phyloP scores from a whole-genome alignment of 2,329 filamentous ascomycete genomes.

The Fusarium sp. region DNA sequence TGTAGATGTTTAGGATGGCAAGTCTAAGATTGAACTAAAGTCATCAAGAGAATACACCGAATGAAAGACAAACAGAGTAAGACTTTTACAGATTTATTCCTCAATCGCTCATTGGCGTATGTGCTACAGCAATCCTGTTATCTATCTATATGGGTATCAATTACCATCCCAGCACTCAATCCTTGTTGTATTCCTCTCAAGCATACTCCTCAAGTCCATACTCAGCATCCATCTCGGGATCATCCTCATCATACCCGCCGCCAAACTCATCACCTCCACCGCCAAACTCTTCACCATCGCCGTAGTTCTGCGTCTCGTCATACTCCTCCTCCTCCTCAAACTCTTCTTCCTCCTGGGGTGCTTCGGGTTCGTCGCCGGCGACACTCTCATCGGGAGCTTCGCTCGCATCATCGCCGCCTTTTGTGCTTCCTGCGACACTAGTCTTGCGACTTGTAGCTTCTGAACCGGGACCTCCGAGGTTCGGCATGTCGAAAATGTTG shows the following conservation, averaged over 20 bases:
- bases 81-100: neutral
- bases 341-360: slow-evolving; percentile 48
- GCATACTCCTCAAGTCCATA: slow-evolving; percentile 48
- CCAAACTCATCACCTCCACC: slow-evolving; percentile 45
- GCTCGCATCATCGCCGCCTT: slow-evolving; percentile 49
- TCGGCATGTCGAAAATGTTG: slow-evolving; percentile 63
- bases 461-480: slow-evolving; percentile 58
- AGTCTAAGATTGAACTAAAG: neutral
- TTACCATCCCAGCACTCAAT: neutral
- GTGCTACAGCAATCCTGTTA: neutral
- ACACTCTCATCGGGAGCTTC: slow-evolving; percentile 51
- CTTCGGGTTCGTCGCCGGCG: slow-evolving; percentile 47
- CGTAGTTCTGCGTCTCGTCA: slow-evolving; percentile 48
- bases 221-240: slow-evolving; percentile 51
- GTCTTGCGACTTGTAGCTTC: slow-evolving; percentile 59
- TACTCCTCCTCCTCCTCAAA: slow-evolving; percentile 51
- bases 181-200: neutral
- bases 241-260: slow-evolving; percentile 50
- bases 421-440: slow-evolving; percentile 50
- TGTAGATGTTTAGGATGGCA: accelerated
- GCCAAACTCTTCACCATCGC: slow-evolving; percentile 48
- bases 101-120: neutral
- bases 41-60: no score
- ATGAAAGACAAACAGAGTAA: neutral
- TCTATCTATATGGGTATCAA: slow-evolving; percentile 37